Evolutionary conservation across 1,139 yeast genomes (phyloP), one percentile per base, ranked within the genome.

Genomic region (Candida sp.): DNA sequence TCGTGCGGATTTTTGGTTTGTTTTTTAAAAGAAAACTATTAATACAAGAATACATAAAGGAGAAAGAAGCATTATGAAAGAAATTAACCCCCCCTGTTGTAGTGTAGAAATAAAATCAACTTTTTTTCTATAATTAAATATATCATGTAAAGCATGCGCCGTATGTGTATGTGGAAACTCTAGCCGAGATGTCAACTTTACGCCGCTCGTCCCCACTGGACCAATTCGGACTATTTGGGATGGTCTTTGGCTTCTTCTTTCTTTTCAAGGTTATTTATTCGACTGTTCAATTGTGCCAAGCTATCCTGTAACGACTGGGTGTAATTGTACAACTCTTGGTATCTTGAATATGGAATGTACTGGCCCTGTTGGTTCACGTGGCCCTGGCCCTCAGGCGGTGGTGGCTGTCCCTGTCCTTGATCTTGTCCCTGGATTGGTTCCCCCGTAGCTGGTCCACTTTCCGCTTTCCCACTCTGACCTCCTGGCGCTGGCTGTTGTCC

Each of bases 241-340:
- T 41, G 30, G 5, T 41, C 37, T 23, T 41, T 41, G 9, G 39
- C 37, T 35, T 50, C 31, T 31, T 42, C 30, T 35, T 48, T 49
- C 17, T 52, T 53, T 37, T 54, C 57, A 42, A 54, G 42, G 38
- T 43, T 30, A 3, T 45, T 32, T 26, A 63, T 53, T 30, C 65
- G 41, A n/a, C 51, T 49, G 47, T 69, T 72, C 62, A 74, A 67
- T 27, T 53, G 58, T 35, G 54, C 54, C 50, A 74, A 54, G 47
- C 60, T 66, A 27, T 66, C 68, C 54, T 73, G 75, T 27, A 74
- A 58, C 1, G 67, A 58, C 35, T 68, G 70, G 3, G 78, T 70
- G 53, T 73, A 73, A 7, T 62, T 58, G 26, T 72, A 69, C 47
- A 74, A 63, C 46, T 73, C 75, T 49, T 72, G 73, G 54, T 73